Base-by-base conservation (phyloP, 2,329 filamentous ascomycete genomes). In the Aureobasidium sp. region DNA sequence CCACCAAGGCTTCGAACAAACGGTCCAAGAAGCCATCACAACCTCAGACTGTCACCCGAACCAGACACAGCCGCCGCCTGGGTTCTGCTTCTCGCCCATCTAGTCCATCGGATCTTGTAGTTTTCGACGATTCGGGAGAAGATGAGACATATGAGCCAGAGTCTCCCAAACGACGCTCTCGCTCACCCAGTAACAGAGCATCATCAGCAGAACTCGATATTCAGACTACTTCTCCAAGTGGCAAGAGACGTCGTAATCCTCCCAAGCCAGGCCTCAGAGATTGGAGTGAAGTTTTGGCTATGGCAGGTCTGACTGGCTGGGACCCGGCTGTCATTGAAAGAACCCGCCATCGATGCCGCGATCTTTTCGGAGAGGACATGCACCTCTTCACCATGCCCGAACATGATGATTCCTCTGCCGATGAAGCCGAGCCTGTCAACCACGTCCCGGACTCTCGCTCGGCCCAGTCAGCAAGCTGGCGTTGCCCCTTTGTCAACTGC, bases 201-300 rank as follows among this genome's bases (percentile, higher is more conserved):
- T 31, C 49, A 15, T 60, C 56, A n/a, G 14, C 57, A 7, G 57
- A 41, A 14, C 20, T 58, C 36, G 51, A 53, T 8, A 55, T 37
- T 11, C 49, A 63, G 12, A 34, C 44, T 11, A 60, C 44, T 8
- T 49, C 44, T 39, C 57, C 57, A 6, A 42, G 20, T 15, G 45
- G 34, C 45, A 51, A 41, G 27, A 60, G 51, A 42, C 20, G 45
- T 34, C 57, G 57, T 22, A 51, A 41, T 12, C 39, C 41, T n/a
- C 63, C 61, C 29, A 51, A 31, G 12, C 57, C 79, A 71, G 79
- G 73, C 15, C 76, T 85, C 14, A 82, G 89, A 25, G 89, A 95
- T 75, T 97, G 93, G 93, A 88, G 86, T 67, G 90, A 96, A 67
- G 83, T 97, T 1, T 76, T 97, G 31, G 89, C 89, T 0, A 81